A percentile compares a stretch with the other conserved stretches of the same genome.
Evolutionary conservation across 257 asterid species (phyloP).

Genomic region (Solanum arcanum): DNA sequence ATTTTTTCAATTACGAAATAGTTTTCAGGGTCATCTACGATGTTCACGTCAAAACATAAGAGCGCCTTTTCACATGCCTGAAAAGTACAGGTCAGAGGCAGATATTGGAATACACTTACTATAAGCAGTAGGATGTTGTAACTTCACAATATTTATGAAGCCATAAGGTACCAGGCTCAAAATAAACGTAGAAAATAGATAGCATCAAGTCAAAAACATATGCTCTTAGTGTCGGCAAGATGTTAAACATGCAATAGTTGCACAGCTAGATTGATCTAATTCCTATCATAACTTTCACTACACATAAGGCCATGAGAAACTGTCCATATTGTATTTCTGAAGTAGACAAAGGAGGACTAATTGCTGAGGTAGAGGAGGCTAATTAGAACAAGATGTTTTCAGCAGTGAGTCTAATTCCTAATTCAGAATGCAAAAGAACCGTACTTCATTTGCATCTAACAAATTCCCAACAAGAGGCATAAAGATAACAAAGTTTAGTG

Average conservation of each 20-base stretch:
- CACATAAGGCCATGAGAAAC: background rate
- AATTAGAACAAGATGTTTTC: background rate
- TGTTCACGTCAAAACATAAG: constrained; percentile 14
- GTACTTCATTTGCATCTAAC: background rate
- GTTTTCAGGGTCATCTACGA: constrained; percentile 11
- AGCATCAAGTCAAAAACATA: background rate
- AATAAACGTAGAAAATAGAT: background rate
- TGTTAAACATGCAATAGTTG: background rate
- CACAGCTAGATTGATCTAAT: background rate
- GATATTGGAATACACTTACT: background rate
- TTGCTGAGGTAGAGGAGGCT: background rate
- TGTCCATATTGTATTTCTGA: background rate
- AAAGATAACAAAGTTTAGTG: background rate
- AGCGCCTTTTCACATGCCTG: constrained; percentile 81
- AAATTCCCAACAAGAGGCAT: background rate
- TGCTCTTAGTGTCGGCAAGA: background rate
- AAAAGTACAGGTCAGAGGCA: background rate
- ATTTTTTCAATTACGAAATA: constrained; percentile 24
- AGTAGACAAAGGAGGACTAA: background rate
- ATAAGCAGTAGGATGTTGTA: background rate
- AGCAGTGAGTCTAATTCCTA: background rate
- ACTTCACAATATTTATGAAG: background rate
- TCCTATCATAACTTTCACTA: background rate
- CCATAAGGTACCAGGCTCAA: background rate
- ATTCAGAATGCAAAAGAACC: background rate